Evolutionary conservation across 257 asterid genomes (phyloP).

Genomic region (Solanum chiquidenum): DNA sequence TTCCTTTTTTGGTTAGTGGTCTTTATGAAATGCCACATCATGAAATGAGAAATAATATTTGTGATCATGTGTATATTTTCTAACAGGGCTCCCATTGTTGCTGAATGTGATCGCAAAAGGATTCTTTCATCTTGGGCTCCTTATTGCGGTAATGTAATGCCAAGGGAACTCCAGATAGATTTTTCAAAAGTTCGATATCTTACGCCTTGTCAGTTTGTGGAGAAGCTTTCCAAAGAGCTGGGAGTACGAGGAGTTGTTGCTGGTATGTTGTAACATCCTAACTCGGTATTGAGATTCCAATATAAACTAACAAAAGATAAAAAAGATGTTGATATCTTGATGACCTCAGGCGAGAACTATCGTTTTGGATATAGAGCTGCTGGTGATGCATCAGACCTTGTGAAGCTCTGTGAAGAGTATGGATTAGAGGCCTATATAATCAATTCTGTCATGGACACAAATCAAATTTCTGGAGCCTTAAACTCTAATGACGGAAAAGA

Average conservation of each 20-base stretch:
- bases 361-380: slow-evolving; percentile 87
- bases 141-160: slow-evolving; percentile 42
- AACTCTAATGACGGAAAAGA: slow-evolving; percentile 38
- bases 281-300: neutral
- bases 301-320: neutral
- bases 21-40: neutral
- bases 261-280: slow-evolving; percentile 30
- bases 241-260: slow-evolving; percentile 89
- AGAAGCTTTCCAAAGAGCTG: slow-evolving; percentile 68
- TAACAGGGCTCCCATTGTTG: slow-evolving; percentile 78
- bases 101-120: slow-evolving; percentile 80
- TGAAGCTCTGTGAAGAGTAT: slow-evolving; percentile 54
- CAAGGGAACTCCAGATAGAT: slow-evolving; percentile 61
- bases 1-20: neutral
- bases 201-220: slow-evolving; percentile 73
- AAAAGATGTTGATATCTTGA: neutral
- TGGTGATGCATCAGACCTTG: slow-evolving; percentile 67
- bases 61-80: slow-evolving; percentile 1
- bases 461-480: slow-evolving; percentile 21
- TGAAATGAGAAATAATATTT: neutral
- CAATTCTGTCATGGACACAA: slow-evolving; percentile 74
- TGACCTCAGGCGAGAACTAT: slow-evolving; percentile 68
- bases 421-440: slow-evolving; percentile 64
- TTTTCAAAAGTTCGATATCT: slow-evolving; percentile 79
- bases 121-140: slow-evolving; percentile 84